phyloP scores from a whole-genome alignment of 1,284 basidiomycete species.

The Microstroma glucosiphilum region DNA sequence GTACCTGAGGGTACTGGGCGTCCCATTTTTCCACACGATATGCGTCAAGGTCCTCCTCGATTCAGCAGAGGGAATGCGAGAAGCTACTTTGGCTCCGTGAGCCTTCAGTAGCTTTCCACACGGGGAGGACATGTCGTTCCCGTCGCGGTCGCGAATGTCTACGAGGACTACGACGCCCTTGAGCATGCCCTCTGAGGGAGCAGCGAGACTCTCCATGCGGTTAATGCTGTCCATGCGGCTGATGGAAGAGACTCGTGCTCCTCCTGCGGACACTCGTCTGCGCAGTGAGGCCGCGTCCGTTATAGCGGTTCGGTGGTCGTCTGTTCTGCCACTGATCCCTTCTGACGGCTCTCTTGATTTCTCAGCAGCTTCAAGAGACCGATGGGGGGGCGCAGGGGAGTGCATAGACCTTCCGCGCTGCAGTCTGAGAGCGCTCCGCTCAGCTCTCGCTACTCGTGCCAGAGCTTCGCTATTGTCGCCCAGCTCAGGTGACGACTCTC shows the following conservation, averaged over 20 bases:
- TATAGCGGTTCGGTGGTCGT: neutral
- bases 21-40: constrained; percentile 41
- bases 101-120: constrained; percentile 37
- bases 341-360: neutral
- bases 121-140: constrained; percentile 31
- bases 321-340: neutral
- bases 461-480: too few relatives aligned
- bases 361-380: neutral
- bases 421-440: neutral
- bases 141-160: constrained; percentile 38
- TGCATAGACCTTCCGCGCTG: neutral
- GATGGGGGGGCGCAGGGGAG: neutral
- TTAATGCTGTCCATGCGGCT: too few relatives aligned
- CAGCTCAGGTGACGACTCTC: too few relatives aligned
- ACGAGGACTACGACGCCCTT: constrained; percentile 36
- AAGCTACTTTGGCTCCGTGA: constrained; percentile 35
- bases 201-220: constrained; percentile 7
- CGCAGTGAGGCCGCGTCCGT: neutral
- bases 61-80: constrained; percentile 11
- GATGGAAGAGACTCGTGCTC: neutral
- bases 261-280: constrained; percentile 1
- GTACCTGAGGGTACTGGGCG: constrained; percentile 32
- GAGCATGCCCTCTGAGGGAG: constrained; percentile 19
- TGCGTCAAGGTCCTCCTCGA: constrained; percentile 25
- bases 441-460: neutral